Conservation (phyloP, 2,329 filamentous ascomycete genomes). For the Akanthomyces muscarius region DNA sequence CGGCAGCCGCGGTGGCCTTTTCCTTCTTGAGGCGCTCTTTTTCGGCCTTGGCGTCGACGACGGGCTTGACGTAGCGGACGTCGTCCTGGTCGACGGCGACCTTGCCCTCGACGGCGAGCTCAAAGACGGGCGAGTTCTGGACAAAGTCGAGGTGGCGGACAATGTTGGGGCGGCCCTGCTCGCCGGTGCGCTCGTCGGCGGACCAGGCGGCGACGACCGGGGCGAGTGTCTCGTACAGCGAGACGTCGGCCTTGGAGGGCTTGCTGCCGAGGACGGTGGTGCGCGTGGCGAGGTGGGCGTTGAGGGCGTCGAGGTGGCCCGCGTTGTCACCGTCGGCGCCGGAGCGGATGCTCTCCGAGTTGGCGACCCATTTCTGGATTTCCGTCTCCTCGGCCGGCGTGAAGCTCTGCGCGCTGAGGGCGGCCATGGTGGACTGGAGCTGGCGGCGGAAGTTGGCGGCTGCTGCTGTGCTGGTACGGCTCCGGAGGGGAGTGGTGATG, state of each 20-base stretch:
- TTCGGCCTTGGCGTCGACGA: constrained; percentile 86
- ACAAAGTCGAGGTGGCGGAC: constrained; percentile 92
- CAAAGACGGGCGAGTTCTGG: constrained; percentile 78
- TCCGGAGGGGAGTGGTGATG: constrained; percentile 34
- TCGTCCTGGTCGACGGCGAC: constrained; percentile 73
- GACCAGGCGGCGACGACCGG: constrained; percentile 76
- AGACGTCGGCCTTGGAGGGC: constrained; percentile 81
- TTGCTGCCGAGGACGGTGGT: constrained; percentile 88
- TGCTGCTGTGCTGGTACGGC: constrained; percentile 17
- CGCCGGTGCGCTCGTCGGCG: constrained; percentile 80
- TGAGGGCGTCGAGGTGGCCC: constrained; percentile 69
- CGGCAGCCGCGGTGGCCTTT: constrained; percentile 67
- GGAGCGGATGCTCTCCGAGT: constrained; percentile 61
- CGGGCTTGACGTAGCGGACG: constrained; percentile 82
- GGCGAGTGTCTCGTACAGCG: constrained; percentile 74
- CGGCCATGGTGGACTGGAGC: constrained; percentile 50
- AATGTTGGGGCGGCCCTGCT: constrained; percentile 85
- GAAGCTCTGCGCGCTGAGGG: constrained; percentile 66
- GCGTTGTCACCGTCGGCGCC: constrained; percentile 55
- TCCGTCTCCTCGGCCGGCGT: constrained; percentile 76
- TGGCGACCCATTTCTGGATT: constrained; percentile 84
- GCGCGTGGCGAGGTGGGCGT: constrained; percentile 80
- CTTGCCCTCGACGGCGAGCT: constrained; percentile 69
- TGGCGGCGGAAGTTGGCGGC: constrained; percentile 29
- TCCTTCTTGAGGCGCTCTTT: constrained; percentile 97